Conservation (phyloP, 148 eudicot genomes). For the Fagopyrum tataricum region DNA sequence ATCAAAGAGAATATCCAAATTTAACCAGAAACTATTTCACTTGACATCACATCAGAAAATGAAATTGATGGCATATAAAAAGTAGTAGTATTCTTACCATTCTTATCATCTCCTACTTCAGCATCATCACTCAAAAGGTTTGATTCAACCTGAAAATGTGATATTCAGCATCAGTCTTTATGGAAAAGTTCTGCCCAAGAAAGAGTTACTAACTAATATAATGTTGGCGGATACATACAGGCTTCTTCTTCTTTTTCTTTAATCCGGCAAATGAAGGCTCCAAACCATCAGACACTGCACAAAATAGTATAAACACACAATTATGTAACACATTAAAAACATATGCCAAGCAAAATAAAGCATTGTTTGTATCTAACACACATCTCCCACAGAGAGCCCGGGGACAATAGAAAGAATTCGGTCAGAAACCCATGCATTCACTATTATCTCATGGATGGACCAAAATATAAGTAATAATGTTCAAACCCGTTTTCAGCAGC, state of each 20-base stretch:
- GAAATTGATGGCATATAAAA: no score
- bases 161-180: no score
- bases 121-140: slow-evolving; percentile 11
- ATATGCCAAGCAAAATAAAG: background rate
- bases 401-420: background rate
- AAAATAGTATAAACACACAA: background rate
- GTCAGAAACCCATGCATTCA: background rate
- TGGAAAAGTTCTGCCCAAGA: no score
- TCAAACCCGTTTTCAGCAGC: no score
- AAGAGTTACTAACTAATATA: no score
- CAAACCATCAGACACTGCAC: slow-evolving; percentile 47
- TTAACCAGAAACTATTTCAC: no score
- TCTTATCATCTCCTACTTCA: background rate
- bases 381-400: background rate
- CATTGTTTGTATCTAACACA: background rate
- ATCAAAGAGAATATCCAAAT: background rate
- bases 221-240: background rate
- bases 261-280: slow-evolving; percentile 14
- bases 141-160: slow-evolving; percentile 4
- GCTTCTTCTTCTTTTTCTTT: slow-evolving; percentile 15
- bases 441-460: background rate
- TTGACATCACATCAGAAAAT: no score
- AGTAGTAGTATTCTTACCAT: background rate
- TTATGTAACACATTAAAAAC: background rate
- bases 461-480: background rate